Conservation (phyloP, 1,284 basidiomycete species). For the Sporisorium sorghi region DNA sequence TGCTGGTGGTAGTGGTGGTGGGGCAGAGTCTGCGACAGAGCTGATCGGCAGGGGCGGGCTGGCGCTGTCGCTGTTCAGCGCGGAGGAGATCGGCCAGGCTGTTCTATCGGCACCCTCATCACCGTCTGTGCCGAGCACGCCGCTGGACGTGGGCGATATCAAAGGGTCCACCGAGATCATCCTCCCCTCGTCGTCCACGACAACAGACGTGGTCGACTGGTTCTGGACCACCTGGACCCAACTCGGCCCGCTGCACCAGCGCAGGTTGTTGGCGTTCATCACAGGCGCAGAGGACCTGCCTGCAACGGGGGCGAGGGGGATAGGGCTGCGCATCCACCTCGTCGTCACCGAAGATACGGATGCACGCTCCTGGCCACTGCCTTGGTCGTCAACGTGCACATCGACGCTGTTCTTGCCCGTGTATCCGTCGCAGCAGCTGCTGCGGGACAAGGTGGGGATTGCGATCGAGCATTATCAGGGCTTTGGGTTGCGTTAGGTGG, state of each 20-base stretch:
- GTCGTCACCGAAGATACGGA: constrained; percentile 21
- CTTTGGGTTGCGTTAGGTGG: constrained; percentile 48
- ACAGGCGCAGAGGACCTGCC: constrained; percentile 59
- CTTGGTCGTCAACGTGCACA: constrained; percentile 60
- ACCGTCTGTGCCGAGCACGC: neutral
- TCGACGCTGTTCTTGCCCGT: constrained; percentile 56
- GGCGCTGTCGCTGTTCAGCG: constrained; percentile 32
- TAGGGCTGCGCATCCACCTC: constrained; percentile 54
- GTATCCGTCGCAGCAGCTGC: constrained; percentile 21
- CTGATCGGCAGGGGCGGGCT: constrained; percentile 33
- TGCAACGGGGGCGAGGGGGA: constrained; percentile 37
- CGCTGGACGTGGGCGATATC: constrained; percentile 47
- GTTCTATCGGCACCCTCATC: constrained; percentile 24
- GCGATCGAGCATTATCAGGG: constrained; percentile 57
- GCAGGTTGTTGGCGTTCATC: constrained; percentile 55
- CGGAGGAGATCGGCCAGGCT: constrained; percentile 22
- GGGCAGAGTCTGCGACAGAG: constrained; percentile 22
- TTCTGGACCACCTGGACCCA: constrained; percentile 52
- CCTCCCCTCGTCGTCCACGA: neutral
- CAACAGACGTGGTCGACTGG: neutral
- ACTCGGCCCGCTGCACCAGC: constrained; percentile 30
- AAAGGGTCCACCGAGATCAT: constrained; percentile 32
- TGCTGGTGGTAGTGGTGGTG: neutral
- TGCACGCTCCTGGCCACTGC: constrained; percentile 38
- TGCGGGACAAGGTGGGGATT: constrained; percentile 42